Evolutionary conservation across 768 basidiomycete species (phyloP).

Genomic region (Agaricus blazei): DNA sequence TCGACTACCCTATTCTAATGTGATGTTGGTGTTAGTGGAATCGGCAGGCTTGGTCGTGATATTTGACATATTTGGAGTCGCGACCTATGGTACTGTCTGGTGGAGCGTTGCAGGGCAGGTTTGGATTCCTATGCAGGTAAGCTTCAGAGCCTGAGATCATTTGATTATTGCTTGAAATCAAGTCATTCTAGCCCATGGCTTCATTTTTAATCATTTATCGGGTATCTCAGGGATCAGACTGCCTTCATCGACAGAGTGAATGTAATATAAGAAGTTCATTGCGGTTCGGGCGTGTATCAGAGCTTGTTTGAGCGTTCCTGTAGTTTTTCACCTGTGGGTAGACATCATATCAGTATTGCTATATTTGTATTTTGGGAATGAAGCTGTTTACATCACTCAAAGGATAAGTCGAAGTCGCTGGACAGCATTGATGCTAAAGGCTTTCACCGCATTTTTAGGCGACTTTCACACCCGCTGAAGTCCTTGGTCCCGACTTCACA

Average conservation of each 20-base stretch:
- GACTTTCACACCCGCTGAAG: too few relatives aligned
- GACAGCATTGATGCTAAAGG: too few relatives aligned
- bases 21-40: neutral
- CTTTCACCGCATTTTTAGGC: too few relatives aligned
- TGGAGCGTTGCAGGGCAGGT: neutral
- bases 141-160: neutral
- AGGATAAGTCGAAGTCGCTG: too few relatives aligned
- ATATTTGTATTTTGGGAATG: too few relatives aligned
- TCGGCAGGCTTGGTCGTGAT: neutral
- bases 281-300: too few relatives aligned
- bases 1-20: neutral
- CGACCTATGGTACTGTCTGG: neutral
- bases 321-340: too few relatives aligned
- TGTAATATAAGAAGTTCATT: too few relatives aligned
- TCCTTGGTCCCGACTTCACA: too few relatives aligned
- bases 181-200: neutral
- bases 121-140: neutral
- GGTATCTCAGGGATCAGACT: neutral
- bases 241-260: neutral
- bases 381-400: too few relatives aligned
- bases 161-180: neutral
- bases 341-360: too few relatives aligned
- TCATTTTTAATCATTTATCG: constrained; percentile 1
- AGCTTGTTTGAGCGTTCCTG: too few relatives aligned
- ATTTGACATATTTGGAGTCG: neutral